Base-by-base conservation (phyloP, 306 rosid genomes). In the Gastrolobium bilobum region DNA sequence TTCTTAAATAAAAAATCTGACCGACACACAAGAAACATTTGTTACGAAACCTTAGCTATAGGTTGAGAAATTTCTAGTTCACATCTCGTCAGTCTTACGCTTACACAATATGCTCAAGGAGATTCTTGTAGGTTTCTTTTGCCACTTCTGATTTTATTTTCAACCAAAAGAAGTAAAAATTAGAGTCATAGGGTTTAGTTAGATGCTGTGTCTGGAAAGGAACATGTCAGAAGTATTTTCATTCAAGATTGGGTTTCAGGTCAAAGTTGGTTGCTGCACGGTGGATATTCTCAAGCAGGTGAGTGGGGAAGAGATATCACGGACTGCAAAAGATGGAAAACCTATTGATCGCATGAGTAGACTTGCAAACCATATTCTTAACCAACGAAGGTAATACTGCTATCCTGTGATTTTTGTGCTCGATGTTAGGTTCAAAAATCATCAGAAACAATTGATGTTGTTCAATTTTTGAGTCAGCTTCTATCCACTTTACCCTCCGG, bases 241-340 rank as follows among this genome's bases (percentile, higher is more conserved):
- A 81, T 58, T 26, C 38, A 14, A 51, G 34, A 57, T 81, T 79
- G 79, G 40, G 57, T 84, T 85, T 82, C 93, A 93, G 99, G 96
- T 93, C 81, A 95, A 87, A 86, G 84, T 95, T 82, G 91, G 91
- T 79, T 93, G 96, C 87, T 90, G 98, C 83, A 88, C 94, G 5
- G 85, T 88, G 77, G 99, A 95, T 84, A 84, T 95, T 78, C 91
- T 95, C 81, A 95, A 92, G 90, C 98, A 95, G 73, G 83, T 93
- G 9, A 92, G 99, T 10, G 97, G 94, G 71, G 99, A 92, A 83
- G 98, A 95, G 89, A 91, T 93, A 73, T 95, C 99, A 6, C 89
- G 97, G 53, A 79, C 80, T 62, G 87, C 92, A 40, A 65, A 81
- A 51, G 90, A 83, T 71, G 93, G 88, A 83, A 83, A 84, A 62